phyloP scores from a whole-genome alignment of 225 moss, liverwort and hornwort genomes.

The Bryoerythrophyllum caledonicum region DNA sequence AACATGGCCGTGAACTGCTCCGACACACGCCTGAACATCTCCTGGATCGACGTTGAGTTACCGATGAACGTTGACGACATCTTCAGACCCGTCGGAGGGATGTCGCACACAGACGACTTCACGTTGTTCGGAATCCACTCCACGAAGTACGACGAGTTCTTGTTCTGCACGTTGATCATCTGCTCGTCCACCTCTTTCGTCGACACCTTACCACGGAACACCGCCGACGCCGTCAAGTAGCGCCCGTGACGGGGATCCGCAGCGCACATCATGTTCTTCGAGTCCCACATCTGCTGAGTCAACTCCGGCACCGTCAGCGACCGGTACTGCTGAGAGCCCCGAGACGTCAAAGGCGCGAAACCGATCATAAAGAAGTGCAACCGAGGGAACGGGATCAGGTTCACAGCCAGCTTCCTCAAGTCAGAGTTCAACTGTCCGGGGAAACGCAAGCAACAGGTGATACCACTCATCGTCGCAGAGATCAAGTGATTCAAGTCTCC shows the following conservation, averaged over 20 bases:
- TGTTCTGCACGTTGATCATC: constrained; percentile 66
- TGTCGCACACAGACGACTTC: constrained; percentile 57
- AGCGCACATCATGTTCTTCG: constrained; percentile 67
- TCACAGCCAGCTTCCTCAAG: constrained; percentile 46
- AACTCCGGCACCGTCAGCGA: constrained; percentile 56
- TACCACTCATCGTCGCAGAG: constrained; percentile 49
- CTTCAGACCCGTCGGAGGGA: constrained; percentile 56
- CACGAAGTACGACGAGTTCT: constrained; percentile 64
- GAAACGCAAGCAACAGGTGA: constrained; percentile 47
- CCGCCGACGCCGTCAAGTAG: constrained; percentile 52
- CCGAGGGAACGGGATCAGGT: constrained; percentile 47
- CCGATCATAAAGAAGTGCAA: constrained; percentile 55
- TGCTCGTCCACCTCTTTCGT: constrained; percentile 68
- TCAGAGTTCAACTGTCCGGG: constrained; percentile 45
- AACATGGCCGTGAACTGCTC: constrained; percentile 68
- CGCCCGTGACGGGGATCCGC: constrained; percentile 56
- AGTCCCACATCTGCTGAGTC: constrained; percentile 65
- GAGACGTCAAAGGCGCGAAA: constrained; percentile 42
- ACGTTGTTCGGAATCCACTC: constrained; percentile 65
- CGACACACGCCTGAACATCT: constrained; percentile 56
- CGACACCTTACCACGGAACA: constrained; percentile 57
- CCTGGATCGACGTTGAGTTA: constrained; percentile 56
- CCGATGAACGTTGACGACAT: constrained; percentile 63
- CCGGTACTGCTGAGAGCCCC: constrained; percentile 54
- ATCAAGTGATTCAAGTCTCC: constrained; percentile 44